Evolutionary conservation across 2,329 filamentous ascomycete genomes (phyloP), one percentile per base, ranked within the genome.

Genomic region (Aspergillus proliferans): DNA sequence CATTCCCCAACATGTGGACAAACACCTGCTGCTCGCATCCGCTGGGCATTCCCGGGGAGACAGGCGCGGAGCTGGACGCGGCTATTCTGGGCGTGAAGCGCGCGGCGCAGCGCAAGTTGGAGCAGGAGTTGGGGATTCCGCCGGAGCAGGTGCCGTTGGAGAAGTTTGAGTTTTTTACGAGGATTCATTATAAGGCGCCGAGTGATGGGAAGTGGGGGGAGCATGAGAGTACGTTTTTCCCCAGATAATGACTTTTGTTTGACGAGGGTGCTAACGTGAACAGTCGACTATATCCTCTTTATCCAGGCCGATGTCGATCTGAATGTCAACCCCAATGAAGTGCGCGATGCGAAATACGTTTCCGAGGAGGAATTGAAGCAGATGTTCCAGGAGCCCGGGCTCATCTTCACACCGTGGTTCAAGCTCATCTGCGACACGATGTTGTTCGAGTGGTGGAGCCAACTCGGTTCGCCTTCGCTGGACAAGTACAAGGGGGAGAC

Each of bases 11-110:
- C 68, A 91, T 96, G 86, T 98, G 93, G 93, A 98, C 93, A 56
- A 98, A 98, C 75, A 98, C 93, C 28, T 98, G 93, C 80, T 98
- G 93, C 78, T 98, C 93, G 36, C 93, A 98, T 72, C 93, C 93
- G 4, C 80, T 98, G 52, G 88, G 88, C 48, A 87, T 96, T 58
- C 87, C 93, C 7, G 86, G 86, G 56, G 93, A 98, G 81, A 95
- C 89, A 22, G 93, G 93, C 54, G 81, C 84, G 28, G 86, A 86
- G 58, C 78, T 98, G 40, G 79, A 85, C 45, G 87, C 88, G 57
- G 87, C 91, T 4, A 77, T 97, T 49, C 77, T 82, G 59, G 93
- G 93, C 24, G 93, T 91, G 58, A 95, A 95, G 78, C 84, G 86
- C 52, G 93, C 93, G 39, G 93, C 93, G 15, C 87, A 91, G 74